Base-by-base conservation (phyloP, 495 filamentous ascomycete species). In the Penicillium subrubescens region DNA sequence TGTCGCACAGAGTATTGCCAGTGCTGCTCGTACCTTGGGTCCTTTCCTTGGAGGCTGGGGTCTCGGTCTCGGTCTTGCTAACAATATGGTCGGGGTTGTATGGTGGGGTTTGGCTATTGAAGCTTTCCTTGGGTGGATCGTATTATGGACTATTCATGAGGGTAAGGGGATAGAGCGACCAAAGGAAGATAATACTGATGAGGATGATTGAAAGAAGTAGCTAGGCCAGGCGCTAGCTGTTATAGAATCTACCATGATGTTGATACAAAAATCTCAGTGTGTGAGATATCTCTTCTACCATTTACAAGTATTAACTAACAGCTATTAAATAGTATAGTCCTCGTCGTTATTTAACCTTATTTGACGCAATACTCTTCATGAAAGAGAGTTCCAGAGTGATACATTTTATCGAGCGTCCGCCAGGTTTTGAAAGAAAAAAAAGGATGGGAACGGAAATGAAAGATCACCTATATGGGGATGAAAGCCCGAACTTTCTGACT, bases 51-150 rank as follows among this genome's bases (percentile, higher is more conserved):
- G 85, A 3, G 89, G 90, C 0, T 86, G 83, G 71, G 79, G 87
- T 6, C 85, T 89, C 67, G 89, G 89, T 0, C 44, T 83, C 12
- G 91, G 91, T 0, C 72, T 93, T 19, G 78, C 85, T 29, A 74
- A 83, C n/a, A 89, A 90, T 0, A 76, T 89, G 11, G 82, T 93
- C 5, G 90, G 90, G 0, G 71, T 82, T 12, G 86, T 89, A 19
- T 94, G 89, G 88, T 94, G 91, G 91, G 76, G 64, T 14, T 64
- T 89, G 63, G 86, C 79, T 62, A 75, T 75, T 48, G 79, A 87
- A 46, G 79, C 87, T 0, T 59, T 81, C 3, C 39, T 83, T 4
- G 87, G 87, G 0, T 81, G 79, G 70, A 64, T 83, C 56, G 79
- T 83, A 31, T 74, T 83, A 12, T 79, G 79, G 79, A 78, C 73